Evolutionary conservation across 305 asterid species (phyloP).

Genomic region (Solanum aculeatissimum): DNA sequence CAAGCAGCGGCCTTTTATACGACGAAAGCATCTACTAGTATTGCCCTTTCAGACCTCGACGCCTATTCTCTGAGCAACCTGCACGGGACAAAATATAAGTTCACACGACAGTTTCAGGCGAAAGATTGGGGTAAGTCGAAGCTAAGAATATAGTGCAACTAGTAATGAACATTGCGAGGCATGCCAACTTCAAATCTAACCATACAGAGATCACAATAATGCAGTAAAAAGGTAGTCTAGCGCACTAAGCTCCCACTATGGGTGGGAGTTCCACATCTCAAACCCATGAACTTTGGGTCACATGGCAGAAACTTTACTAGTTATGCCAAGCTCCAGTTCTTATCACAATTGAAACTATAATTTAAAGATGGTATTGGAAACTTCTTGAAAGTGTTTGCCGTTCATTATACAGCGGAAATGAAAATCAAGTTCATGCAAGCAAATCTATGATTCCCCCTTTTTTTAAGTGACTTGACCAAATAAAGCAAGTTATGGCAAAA

Average conservation of each 20-base stretch:
- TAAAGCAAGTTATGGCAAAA: background rate
- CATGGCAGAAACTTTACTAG: background rate
- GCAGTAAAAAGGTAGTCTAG: background rate
- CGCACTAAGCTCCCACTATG: too few relatives aligned
- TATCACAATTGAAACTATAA: background rate
- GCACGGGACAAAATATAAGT: slow-evolving; percentile 4
- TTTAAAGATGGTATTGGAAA: background rate
- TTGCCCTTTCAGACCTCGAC: slow-evolving; percentile 39
- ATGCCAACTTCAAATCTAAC: background rate
- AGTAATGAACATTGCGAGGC: background rate
- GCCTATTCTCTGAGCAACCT: slow-evolving; percentile 95
- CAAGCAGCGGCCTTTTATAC: background rate
- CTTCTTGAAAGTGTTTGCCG: background rate
- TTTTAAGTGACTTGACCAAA: background rate
- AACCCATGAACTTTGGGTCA: too few relatives aligned
- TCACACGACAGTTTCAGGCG: background rate
- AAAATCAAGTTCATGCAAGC: background rate
- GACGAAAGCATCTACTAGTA: background rate
- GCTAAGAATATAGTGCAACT: background rate
- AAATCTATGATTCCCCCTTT: background rate
- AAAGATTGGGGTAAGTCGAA: background rate
- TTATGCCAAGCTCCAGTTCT: background rate
- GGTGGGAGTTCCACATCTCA: too few relatives aligned
- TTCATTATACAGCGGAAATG: background rate
- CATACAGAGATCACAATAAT: background rate